Conservation (phyloP, 225 moss, liverwort and hornwort species). For the Climacium dendroides region DNA sequence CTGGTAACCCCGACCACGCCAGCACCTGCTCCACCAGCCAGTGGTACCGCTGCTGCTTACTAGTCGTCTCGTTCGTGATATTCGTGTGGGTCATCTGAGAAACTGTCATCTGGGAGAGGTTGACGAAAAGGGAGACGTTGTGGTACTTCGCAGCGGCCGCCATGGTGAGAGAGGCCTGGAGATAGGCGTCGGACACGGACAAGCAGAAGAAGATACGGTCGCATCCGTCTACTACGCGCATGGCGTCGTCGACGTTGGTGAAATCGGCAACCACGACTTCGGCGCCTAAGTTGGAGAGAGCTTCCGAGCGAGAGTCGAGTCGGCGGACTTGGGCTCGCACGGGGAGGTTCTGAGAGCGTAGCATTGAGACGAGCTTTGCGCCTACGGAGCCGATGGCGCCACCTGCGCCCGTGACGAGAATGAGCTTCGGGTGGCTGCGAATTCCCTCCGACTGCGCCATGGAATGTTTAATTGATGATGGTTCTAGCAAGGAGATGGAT, state of each 20-base stretch:
- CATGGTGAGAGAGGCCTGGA: neutral
- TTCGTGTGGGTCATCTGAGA: constrained; percentile 11
- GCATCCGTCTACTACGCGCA: neutral
- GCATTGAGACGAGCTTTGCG: neutral
- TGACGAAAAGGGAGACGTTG: constrained; percentile 6
- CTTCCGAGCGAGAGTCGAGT: constrained; percentile 2
- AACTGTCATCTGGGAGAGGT: constrained; percentile 10
- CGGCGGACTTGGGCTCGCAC: constrained; percentile 14
- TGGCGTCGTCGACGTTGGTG: neutral
- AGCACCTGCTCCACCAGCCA: constrained; percentile 18
- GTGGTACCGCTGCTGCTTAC: neutral
- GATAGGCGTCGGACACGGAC: constrained; percentile 10
- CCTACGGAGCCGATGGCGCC: constrained; percentile 4
- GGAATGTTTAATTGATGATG: neutral
- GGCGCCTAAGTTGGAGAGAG: neutral
- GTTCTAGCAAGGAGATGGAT: neutral
- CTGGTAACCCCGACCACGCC: constrained; percentile 6
- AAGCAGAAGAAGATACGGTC: constrained; percentile 12
- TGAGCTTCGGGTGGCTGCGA: neutral
- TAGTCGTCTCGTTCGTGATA: neutral
- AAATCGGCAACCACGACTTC: constrained; percentile 16
- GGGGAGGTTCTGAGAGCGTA: neutral
- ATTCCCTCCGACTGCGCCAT: neutral
- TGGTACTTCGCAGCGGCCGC: constrained; percentile 4
- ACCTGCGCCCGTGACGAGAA: constrained; percentile 20